These are phyloP conservation scores for Grigorovia jiainica DNA, from an alignment of 805 yeast species.

Conservation along the genomic window DNA sequence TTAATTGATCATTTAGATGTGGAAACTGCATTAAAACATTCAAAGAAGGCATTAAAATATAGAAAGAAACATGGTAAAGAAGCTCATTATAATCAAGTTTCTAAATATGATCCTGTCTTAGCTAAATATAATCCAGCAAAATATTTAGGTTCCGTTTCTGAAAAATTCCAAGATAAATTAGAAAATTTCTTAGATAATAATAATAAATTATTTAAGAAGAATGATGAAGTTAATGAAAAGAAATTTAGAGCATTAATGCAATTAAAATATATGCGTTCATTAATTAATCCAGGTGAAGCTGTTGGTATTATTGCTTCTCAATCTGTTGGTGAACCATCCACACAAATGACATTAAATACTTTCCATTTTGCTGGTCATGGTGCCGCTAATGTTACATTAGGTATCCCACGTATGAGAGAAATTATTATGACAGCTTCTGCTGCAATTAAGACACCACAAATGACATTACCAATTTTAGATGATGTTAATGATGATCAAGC, in stretches of 20 bases:
- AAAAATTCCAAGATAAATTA: conserved; percentile 71
- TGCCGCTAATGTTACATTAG: conserved; percentile 98
- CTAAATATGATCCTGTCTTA: conserved; percentile 80
- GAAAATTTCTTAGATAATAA: conserved; percentile 58
- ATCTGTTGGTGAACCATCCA: conserved; percentile 97
- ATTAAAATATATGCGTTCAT: conserved; percentile 92
- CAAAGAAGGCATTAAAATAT: conserved; percentile 72
- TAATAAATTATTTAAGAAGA: conserved; percentile 45
- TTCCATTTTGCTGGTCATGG: conserved; percentile 99
- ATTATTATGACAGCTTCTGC: conserved; percentile 98
- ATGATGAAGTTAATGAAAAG: conserved; percentile 46
- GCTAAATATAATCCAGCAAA: conserved; percentile 81
- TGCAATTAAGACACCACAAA: conserved; percentile 94
- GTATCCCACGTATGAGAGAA: conserved; percentile 99
- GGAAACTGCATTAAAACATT: conserved; percentile 67
- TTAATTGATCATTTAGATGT: conserved; percentile 68
- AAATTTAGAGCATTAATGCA: conserved; percentile 96
- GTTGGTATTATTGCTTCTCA: conserved; percentile 98
- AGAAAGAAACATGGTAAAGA: conserved; percentile 51
- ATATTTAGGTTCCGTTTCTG: conserved; percentile 88
- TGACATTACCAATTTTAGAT: conserved; percentile 77
- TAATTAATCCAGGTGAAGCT: conserved; percentile 93
- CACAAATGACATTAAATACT: conserved; percentile 96
- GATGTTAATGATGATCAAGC: conserved; percentile 83
- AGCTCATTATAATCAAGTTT: conserved; percentile 53